Evolutionary conservation across 441 rosid species (phyloP).

Genomic region (Populus hybrid): DNA sequence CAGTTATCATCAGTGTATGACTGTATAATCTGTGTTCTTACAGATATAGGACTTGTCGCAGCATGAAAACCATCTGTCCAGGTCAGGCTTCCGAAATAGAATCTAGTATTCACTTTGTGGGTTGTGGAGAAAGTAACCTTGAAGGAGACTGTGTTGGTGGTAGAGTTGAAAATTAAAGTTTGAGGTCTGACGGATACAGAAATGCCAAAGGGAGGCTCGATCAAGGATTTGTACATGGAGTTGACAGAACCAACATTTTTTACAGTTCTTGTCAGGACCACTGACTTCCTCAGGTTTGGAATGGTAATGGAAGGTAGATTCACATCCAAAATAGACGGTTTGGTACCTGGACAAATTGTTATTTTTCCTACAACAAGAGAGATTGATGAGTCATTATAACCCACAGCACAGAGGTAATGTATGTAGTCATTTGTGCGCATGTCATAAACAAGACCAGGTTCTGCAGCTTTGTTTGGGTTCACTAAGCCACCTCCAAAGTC

Average conservation of each 20-base stretch:
- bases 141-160: slow-evolving; percentile 25
- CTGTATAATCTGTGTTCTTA: slow-evolving; percentile 27
- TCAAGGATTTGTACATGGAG: slow-evolving; percentile 27
- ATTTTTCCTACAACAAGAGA: background rate
- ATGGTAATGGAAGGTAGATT: background rate
- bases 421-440: slow-evolving; percentile 58
- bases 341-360: background rate
- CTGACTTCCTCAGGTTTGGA: background rate
- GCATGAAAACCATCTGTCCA: slow-evolving; percentile 35
- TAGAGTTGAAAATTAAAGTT: slow-evolving; percentile 26
- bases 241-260: slow-evolving; percentile 16
- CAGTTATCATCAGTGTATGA: slow-evolving; percentile 12
- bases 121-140: slow-evolving; percentile 23
- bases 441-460: slow-evolving; percentile 69
- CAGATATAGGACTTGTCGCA: slow-evolving; percentile 33
- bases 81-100: slow-evolving; percentile 44
- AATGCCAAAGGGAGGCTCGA: slow-evolving; percentile 35
- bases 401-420: slow-evolving; percentile 73
- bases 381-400: slow-evolving; percentile 26
- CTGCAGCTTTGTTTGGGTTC: slow-evolving; percentile 66
- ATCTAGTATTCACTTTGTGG: slow-evolving; percentile 34
- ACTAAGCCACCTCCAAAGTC: slow-evolving; percentile 84
- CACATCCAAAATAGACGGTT: background rate
- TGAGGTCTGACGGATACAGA: slow-evolving; percentile 30
- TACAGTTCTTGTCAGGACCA: background rate